Evolutionary conservation across 306 rosid genomes (phyloP), one percentile per base, ranked within the genome.

Genomic region (Rosa lucieae): DNA sequence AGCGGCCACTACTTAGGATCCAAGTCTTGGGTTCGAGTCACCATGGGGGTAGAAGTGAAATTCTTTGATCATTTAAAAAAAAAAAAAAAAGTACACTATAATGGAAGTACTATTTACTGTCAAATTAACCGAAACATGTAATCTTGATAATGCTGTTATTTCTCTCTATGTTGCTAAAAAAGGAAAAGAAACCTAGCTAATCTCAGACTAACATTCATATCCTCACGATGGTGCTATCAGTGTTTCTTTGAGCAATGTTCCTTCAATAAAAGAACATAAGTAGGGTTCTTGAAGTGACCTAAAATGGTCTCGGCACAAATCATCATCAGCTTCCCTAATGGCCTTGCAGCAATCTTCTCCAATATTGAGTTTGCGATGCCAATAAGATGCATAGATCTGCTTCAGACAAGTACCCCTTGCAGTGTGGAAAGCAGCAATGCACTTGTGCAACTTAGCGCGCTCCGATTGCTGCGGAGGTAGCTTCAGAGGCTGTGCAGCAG

Each of bases 331-430:
- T 20, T 9, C 52, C n/a, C 5, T 42, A 4, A 44, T 43, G 53
- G 73, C 55, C 32, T 69, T 69, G 73, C 53, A 69, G 49, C 73
- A 44, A 44, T 69, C 73, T 42, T 26, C 37, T 11, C 53, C 73
- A 69, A 69, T 17, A 9, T 3, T 21, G 65, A 58, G 29, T 21
- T 21, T 58, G 32, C 3, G 13, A 58, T 10, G 6, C 65, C 29
- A n/a, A 58, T 58, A 21, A n/a, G 65, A 58, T n/a, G 29, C 32
- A 58, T 9, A 9, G 1, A 58, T 63, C 18, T 29, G 43, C 43
- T 29, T 63, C 20, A 63, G 18, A 14, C 68, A 63, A 63, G 43
- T 32, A 0, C 40, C 18, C 20, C 40, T 29, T 29, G 68, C 68
- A 32, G 18, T 32, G 15, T 32, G 42, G 68, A 63, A 63, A 32